Conservation (phyloP, 805 yeast genomes). For the Ogataea pini region DNA sequence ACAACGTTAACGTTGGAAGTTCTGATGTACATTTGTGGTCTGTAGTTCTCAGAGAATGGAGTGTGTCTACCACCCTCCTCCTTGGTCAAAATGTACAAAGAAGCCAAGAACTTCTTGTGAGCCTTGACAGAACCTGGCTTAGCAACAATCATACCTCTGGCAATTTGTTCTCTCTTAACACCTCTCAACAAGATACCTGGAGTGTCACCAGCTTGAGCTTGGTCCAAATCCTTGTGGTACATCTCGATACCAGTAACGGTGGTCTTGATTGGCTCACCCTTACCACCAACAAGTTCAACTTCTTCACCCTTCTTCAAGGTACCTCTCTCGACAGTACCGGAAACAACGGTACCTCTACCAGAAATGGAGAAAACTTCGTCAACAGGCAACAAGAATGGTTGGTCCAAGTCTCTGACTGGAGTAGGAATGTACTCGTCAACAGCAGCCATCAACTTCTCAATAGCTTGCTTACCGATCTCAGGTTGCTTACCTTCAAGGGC, state of each 20-base stretch:
- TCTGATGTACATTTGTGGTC: slow-evolving; percentile 96
- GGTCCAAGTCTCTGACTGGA: slow-evolving; percentile 92
- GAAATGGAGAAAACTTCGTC: slow-evolving; percentile 98
- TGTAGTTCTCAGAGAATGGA: slow-evolving; percentile 94
- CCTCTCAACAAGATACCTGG: slow-evolving; percentile 98
- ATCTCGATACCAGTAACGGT: slow-evolving; percentile 98
- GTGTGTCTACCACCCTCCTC: slow-evolving; percentile 99
- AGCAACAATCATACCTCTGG: slow-evolving; percentile 96
- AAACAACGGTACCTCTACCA: slow-evolving; percentile 99
- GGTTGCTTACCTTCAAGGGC: slow-evolving; percentile 88
- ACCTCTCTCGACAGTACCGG: slow-evolving; percentile 99
- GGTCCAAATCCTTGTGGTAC: slow-evolving; percentile 98
- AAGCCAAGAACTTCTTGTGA: slow-evolving; percentile 91
- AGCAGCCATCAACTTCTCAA: slow-evolving; percentile 81
- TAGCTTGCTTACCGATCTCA: slow-evolving; percentile 88
- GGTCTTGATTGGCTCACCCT: slow-evolving; percentile 84
- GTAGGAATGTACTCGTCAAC: slow-evolving; percentile 96
- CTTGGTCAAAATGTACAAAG: slow-evolving; percentile 86
- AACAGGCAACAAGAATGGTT: slow-evolving; percentile 95
- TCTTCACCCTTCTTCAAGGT: slow-evolving; percentile 97
- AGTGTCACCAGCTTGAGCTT: slow-evolving; percentile 98
- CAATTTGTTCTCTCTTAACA: slow-evolving; percentile 94
- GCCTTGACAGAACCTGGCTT: slow-evolving; percentile 91
- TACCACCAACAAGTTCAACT: slow-evolving; percentile 93
- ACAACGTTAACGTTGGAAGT: slow-evolving; percentile 94